A percentile compares a stretch with the other conserved stretches of the same genome.
Conservation (phyloP, 2,329 filamentous ascomycete genomes). For the Pyricularia pennisetigena region DNA sequence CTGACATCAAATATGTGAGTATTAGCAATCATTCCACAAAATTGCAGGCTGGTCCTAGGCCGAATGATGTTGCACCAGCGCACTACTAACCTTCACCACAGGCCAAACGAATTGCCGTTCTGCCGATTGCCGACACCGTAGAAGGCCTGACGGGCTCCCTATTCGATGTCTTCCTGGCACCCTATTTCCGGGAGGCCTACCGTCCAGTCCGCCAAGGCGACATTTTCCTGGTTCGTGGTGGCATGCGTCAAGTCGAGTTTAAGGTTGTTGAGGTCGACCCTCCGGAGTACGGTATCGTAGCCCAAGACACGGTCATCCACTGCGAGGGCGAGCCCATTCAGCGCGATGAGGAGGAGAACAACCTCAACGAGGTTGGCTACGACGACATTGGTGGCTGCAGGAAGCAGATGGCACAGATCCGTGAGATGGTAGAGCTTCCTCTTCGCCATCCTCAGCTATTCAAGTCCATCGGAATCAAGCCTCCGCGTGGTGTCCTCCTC, state of each 20-base stretch:
- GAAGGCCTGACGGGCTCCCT: conserved; percentile 96
- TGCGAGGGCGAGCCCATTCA: conserved; percentile 89
- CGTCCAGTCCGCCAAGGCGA: conserved; percentile 94
- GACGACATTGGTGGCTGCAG: conserved; percentile 98
- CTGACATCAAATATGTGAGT: conserved; percentile 99
- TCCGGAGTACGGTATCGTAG: conserved; percentile 96
- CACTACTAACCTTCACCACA: conserved; percentile 22
- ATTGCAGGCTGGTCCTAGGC: background rate
- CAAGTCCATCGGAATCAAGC: conserved; percentile 99
- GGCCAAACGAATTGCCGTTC: conserved; percentile 98
- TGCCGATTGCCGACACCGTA: conserved; percentile 95
- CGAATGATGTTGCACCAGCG: conserved; percentile 4
- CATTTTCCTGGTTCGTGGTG: conserved; percentile 92
- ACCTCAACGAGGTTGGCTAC: conserved; percentile 97
- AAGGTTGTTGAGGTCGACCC: conserved; percentile 99
- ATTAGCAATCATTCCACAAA: background rate
- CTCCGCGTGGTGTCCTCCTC: conserved; percentile 92
- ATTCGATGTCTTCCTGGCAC: conserved; percentile 97
- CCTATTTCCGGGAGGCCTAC: conserved; percentile 99
- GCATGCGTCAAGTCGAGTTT: conserved; percentile 99
- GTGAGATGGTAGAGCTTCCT: conserved; percentile 95
- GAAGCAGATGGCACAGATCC: conserved; percentile 99
- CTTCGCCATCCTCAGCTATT: conserved; percentile 96
- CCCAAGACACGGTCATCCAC: conserved; percentile 97
- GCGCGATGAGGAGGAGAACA: conserved; percentile 97